Conservation (phyloP, 352 stramenopile genomes). For the Phytophthora sp. region DNA sequence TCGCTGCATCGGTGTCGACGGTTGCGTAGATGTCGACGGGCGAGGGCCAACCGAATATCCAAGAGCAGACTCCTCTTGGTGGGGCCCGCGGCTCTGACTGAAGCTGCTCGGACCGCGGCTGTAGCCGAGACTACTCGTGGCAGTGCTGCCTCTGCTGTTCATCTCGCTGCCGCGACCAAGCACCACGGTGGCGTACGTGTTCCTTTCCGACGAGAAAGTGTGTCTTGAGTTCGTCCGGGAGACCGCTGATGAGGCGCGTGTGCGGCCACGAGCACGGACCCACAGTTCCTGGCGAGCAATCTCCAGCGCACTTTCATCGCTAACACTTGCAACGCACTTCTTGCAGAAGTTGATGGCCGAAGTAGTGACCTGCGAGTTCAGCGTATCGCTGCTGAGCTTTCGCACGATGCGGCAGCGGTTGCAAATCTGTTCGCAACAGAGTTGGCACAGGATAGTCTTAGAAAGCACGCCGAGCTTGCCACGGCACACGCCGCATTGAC, state of each 20-base stretch:
- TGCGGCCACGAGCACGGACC: constrained; percentile 36
- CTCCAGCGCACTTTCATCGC: constrained; percentile 59
- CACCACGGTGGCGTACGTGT: constrained; percentile 48
- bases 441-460: constrained; percentile 43
- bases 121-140: constrained; percentile 20
- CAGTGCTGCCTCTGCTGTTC: constrained; percentile 28
- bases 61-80: constrained; percentile 16
- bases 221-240: constrained; percentile 21
- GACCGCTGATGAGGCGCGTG: constrained; percentile 40
- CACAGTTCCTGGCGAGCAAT: constrained; percentile 69
- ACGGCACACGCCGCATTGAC: constrained; percentile 44
- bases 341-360: constrained; percentile 71
- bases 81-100: constrained; percentile 23
- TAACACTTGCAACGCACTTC: constrained; percentile 57
- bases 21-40: constrained; percentile 20
- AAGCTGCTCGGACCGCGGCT: constrained; percentile 24
- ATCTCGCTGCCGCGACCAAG: constrained; percentile 31
- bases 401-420: constrained; percentile 47
- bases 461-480: constrained; percentile 36
- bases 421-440: constrained; percentile 54
- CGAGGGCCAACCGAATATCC: constrained; percentile 36
- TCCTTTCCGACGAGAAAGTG: constrained; percentile 48
- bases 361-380: constrained; percentile 48
- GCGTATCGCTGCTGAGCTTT: constrained; percentile 50
- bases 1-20: constrained; percentile 17